A percentile compares a stretch with the other conserved stretches of the same genome.
Evolutionary conservation across 768 basidiomycete genomes (phyloP).

Genomic region (Kwoniella mangroviensis): DNA sequence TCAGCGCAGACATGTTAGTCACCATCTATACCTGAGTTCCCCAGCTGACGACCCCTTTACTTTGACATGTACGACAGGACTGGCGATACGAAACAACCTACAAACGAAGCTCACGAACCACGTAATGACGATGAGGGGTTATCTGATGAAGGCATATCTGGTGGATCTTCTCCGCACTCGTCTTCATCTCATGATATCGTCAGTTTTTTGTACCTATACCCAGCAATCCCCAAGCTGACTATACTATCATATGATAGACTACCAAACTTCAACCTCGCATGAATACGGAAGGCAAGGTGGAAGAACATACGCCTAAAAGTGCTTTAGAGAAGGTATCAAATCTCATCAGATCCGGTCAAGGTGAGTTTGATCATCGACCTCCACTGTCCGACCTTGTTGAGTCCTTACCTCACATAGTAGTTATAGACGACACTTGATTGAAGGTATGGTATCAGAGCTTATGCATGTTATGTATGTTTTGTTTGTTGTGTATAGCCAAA

Average conservation of each 20-base stretch:
- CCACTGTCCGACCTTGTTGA: too few species aligned
- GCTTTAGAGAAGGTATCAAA: conserved; percentile 24
- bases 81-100: not conserved
- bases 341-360: conserved; percentile 37
- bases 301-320: not conserved
- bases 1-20: not conserved
- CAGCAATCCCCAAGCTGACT: not conserved
- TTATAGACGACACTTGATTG: not conserved
- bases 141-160: not conserved
- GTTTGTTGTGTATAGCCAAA: conserved; percentile 31
- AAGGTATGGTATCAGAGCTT: too few species aligned
- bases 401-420: not conserved
- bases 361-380: too few species aligned
- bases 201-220: not conserved
- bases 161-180: not conserved
- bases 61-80: not conserved
- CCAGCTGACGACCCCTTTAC: not conserved
- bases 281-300: not conserved
- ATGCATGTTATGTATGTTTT: too few species aligned
- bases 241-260: not conserved
- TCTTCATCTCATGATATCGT: not conserved
- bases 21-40: not conserved
- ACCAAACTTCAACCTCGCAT: not conserved
- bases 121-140: not conserved
- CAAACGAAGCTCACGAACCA: not conserved